Evolutionary conservation across 257 asterid genomes (phyloP), one percentile per base, ranked within the genome.

Genomic region (Fraxinus anomala): DNA sequence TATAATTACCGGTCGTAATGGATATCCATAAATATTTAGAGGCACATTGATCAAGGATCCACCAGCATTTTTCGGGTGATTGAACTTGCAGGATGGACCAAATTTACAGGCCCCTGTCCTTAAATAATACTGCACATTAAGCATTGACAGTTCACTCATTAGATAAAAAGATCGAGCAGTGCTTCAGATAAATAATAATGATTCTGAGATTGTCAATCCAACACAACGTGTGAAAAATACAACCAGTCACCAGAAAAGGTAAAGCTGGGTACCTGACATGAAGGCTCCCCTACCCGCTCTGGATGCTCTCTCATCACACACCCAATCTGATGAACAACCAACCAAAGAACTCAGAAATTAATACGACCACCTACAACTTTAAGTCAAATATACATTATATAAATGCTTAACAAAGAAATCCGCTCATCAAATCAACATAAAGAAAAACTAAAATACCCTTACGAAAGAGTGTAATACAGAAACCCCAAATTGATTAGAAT

Each of bases 91-190:
- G 77, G 91, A 87, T 6, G 79, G 87, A 34, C 97, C 97, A 78
- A 94, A 94, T 90, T 94, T 92, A 86, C 98, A 94, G 65, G 90
- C 80, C 78, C 96, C 96, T 65, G 97, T 94, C 81, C 91, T 86
- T 85, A 94, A 83, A 79, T 88, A 94, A 83, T 84, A 91, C 98
- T 94, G 90, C 91, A 86, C 51, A 77, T 81, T 72, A 21, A 72
- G 65, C 79, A 54, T 14, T 16, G 59, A 47, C 59, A 3, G 4
- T 47, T 16, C 21, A 47, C 6, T 47, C n/a, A 47, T 14, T 47
- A 16, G 0, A 16, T 47, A 14, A 47, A 14, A 47, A 16, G 59
- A 47, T 47, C 13, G 47, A 42, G 14, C 24, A 17, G 10, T 16
- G 10, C 9, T 37, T 30, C 19, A 30, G 13, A 71, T 1, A 33